Percentiles rank a stretch among this genome's conserved stretches.
Conservation (phyloP, 1,284 basidiomycete species). For the Cutaneotrichosporon sp. region DNA sequence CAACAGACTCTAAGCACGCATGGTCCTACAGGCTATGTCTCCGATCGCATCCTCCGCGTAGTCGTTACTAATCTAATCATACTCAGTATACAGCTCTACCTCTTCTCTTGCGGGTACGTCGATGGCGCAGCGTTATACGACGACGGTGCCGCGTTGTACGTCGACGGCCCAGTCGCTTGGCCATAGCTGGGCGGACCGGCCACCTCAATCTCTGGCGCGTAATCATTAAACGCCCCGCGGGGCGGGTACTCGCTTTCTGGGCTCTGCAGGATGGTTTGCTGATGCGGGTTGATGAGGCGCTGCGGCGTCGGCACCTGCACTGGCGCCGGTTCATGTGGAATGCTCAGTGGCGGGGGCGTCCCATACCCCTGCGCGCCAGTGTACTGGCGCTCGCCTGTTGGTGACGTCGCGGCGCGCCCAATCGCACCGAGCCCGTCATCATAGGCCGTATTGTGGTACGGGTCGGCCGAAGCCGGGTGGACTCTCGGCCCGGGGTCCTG, state of each 20-base stretch:
- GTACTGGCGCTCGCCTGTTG: constrained; percentile 23
- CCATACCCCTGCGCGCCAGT: constrained; percentile 12
- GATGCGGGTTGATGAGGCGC: constrained; percentile 14
- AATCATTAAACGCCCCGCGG: background rate
- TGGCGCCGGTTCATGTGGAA: background rate
- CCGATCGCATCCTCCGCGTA: background rate
- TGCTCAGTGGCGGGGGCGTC: constrained; percentile 1
- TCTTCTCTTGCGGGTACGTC: constrained; percentile 10
- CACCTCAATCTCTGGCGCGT: background rate
- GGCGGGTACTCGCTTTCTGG: constrained; percentile 15
- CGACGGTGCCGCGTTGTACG: background rate
- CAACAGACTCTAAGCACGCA: background rate
- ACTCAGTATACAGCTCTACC: background rate
- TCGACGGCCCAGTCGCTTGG: constrained; percentile 15
- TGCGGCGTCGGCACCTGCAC: constrained; percentile 24
- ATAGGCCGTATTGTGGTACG: constrained; percentile 18
- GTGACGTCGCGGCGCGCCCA: constrained; percentile 35
- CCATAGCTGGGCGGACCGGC: constrained; percentile 19
- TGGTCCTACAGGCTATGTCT: background rate
- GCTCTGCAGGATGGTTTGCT: constrained; percentile 10
- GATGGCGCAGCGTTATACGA: background rate
- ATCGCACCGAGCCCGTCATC: constrained; percentile 43
- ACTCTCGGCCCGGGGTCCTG: constrained; percentile 20
- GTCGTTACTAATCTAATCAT: constrained; percentile 1
- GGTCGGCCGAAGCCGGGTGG: background rate